Evolutionary conservation across 2,329 filamentous ascomycete species (phyloP), one percentile per base, ranked within the genome.

Genomic region (Aspergillus ustus): DNA sequence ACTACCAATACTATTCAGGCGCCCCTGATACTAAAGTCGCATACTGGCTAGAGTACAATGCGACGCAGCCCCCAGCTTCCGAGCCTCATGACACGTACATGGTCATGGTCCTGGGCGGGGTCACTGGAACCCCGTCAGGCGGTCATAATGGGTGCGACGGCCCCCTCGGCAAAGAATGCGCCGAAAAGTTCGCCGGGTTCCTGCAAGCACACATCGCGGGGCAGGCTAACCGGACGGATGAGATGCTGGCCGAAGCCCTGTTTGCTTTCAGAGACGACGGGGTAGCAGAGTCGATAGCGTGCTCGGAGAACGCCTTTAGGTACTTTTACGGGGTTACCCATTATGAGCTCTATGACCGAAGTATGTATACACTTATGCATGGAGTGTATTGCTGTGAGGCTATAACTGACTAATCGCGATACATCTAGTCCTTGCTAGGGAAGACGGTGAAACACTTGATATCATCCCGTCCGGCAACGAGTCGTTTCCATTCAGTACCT

Each of bases 1-100:
- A 40, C 17, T n/a, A 37, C 13, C n/a, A 52, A 7, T 37, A 40
- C 51, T 31, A 31, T 13, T 6, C 17, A 4, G 28, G 19, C 4
- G n/a, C 29, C 31, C 15, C 51, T 1, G 51, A 52, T n/a, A 19
- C 51, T 20, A 52, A 52, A 37, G 51, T 52, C 51, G 51, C 51
- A n/a, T 52, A 40, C n/a, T 52, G 51, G 51, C 51, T 52, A n/a
- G 51, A 52, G 13, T 52, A 52, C 51, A 19, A 19, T 29, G 17
- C n/a, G 29, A 19, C 29, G 17, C 8, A 52, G 1, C 29, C 40
- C 6, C n/a, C 51, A 11, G n/a, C 51, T 11, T 43, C 51, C 7
- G 51, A 37, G 19, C 51, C 29, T 13, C 51, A 52, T n/a, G 51
- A 52, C 19, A 40, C 29, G n/a, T 52, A 37, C 51, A 52, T 52